phyloP scores from a whole-genome alignment of 225 moss, liverwort and hornwort genomes.

The Pseudoscleropodium purum region DNA sequence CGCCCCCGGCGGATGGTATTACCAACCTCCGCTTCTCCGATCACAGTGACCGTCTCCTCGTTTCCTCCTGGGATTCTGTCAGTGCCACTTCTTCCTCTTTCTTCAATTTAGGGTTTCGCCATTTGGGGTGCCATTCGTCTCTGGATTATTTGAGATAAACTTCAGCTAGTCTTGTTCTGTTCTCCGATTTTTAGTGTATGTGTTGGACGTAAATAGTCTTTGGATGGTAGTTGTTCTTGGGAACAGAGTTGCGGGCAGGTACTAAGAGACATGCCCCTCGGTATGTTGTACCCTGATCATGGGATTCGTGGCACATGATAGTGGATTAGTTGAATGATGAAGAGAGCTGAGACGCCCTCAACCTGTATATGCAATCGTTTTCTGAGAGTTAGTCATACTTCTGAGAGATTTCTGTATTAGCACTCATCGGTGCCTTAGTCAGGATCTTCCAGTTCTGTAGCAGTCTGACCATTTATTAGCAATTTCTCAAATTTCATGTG shows the following conservation, averaged over 20 bases:
- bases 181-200: background rate
- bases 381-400: background rate
- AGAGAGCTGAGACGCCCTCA: background rate
- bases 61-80: slow-evolving; percentile 85
- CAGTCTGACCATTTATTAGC: no score
- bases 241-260: background rate
- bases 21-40: slow-evolving; percentile 74
- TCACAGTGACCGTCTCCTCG: slow-evolving; percentile 74
- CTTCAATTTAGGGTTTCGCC: background rate
- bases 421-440: no score
- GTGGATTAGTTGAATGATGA: background rate
- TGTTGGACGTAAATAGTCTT: background rate
- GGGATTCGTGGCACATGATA: background rate
- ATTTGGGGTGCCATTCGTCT: background rate
- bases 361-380: background rate
- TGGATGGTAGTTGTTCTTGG: background rate
- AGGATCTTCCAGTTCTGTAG: background rate
- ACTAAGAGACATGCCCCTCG: background rate
- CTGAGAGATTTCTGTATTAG: background rate
- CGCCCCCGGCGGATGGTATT: slow-evolving; percentile 75
- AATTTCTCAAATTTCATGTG: background rate
- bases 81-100: slow-evolving; percentile 12
- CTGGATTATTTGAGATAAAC: background rate
- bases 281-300: background rate
- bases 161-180: background rate